Conservation (phyloP, 139 green algal species). For the Gonium pectorale region DNA sequence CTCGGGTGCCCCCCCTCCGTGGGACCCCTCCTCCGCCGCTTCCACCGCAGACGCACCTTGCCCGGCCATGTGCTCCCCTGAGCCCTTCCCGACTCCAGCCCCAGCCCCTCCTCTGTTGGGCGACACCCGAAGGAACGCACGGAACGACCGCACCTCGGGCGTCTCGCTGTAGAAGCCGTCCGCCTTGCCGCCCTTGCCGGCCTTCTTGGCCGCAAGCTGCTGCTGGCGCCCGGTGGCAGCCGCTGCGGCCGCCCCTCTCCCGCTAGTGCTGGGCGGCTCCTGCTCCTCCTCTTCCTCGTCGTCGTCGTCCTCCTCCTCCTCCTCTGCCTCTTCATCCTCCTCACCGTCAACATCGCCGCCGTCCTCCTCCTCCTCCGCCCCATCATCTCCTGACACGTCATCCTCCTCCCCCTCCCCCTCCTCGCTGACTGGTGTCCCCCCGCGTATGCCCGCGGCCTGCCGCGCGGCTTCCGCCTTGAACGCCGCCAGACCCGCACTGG, state of each 20-base stretch:
- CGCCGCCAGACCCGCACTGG: too few relatives aligned
- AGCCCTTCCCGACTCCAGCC: too few relatives aligned
- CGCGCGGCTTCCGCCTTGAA: too few relatives aligned
- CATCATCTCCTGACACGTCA: background rate
- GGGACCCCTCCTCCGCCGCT: too few relatives aligned
- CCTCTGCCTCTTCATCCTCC: constrained; percentile 40
- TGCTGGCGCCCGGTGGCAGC: constrained; percentile 45
- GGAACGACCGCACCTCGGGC: constrained; percentile 11
- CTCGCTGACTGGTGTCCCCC: too few relatives aligned
- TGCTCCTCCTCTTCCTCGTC: constrained; percentile 49
- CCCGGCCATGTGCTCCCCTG: too few relatives aligned
- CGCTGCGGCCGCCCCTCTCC: constrained; percentile 6
- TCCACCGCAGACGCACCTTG: too few relatives aligned
- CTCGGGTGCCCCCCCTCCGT: too few relatives aligned
- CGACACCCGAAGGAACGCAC: too few relatives aligned
- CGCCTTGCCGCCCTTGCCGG: constrained; percentile 9
- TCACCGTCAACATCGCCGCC: constrained; percentile 38
- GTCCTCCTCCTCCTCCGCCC: background rate
- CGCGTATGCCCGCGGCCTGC: too few relatives aligned
- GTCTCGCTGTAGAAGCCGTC: constrained; percentile 36
- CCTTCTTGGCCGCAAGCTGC: constrained; percentile 36
- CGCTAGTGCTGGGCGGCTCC: background rate
- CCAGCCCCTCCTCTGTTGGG: too few relatives aligned
- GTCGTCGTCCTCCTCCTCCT: constrained; percentile 30
- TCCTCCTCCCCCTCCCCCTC: background rate